Evolutionary conservation across 2,329 filamentous ascomycete genomes (phyloP), one percentile per base, ranked within the genome.

Genomic region (Colletotrichum zoysiae): DNA sequence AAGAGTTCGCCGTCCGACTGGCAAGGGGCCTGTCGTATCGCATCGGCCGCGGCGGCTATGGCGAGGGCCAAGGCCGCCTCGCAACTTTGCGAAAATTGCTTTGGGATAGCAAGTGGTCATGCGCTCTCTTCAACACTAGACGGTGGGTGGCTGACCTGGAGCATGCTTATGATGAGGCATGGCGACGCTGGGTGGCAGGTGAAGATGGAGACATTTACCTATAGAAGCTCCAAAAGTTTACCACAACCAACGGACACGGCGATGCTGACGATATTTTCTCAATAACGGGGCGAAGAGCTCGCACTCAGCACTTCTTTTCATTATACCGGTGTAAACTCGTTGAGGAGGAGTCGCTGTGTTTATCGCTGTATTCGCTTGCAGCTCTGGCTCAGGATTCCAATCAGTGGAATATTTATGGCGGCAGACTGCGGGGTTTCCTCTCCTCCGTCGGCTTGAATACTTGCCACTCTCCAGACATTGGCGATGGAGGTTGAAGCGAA

Each of bases 141-240:
- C 88, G 96, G 76, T 99, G 96, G 96, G 95, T 98, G 35, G 84
- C 86, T 58, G 95, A 98, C 82, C 83, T 99, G 26, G 96, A 99
- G 83, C 87, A 89, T 73, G 95, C 95, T 16, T 99, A 98, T 80
- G 91, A 93, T 75, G 89, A 93, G 79, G 95, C 95, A 23, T 99
- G 96, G 96, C 87, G 87, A 76, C 89, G 90, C 78, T 99, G 96
- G 95, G 94, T 95, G 50, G 86, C 85, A 51, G 95, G 94, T 16
- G 89, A 94, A 81, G 91, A 93, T n/a, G 95, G 95, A 11, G 96
- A 99, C 84, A 97, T 99, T 75, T 96, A 94, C 86, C 86, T 99
- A 55, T 87, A 71, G 55, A 44, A 55, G 33, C 18, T 33, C 20
- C 60, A 33, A n/a, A 38, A 12, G 23, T 53, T n/a, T 20, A 33